Base-by-base conservation (phyloP, 768 basidiomycete genomes). In the Amanita inopinata region DNA sequence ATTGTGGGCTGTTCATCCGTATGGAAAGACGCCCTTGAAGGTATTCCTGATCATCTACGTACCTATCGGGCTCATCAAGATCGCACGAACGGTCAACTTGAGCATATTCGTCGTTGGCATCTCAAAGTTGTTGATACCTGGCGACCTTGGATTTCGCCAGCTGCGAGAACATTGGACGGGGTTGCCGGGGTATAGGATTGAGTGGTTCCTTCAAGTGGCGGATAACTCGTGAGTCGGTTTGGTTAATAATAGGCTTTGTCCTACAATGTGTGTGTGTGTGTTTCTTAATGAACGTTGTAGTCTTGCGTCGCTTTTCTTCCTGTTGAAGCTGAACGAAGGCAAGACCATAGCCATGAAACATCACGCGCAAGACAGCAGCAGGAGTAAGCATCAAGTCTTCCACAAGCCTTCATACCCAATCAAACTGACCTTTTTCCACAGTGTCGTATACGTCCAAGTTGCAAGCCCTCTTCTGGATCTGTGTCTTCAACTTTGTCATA, bases 401-500 rank as follows among this genome's bases (percentile, higher is more conserved):
- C n/a, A n/a, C n/a, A n/a, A n/a, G n/a, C n/a, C n/a, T n/a, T n/a
- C n/a, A n/a, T n/a, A n/a, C n/a, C n/a, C n/a, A n/a, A n/a, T n/a
- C n/a, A n/a, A n/a, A n/a, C n/a, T n/a, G n/a, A n/a, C n/a, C n/a
- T n/a, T n/a, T n/a, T n/a, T n/a, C n/a, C n/a, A n/a, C n/a, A n/a
- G n/a, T n/a, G n/a, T n/a, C n/a, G n/a, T n/a, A n/a, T n/a, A n/a
- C n/a, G n/a, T n/a, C n/a, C n/a, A n/a, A 9, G 12, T 38, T n/a
- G 43, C 42, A 50, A 17, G 43, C 49, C 1, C 31, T 59, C 12
- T 58, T 60, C 46, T 60, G 55, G 51, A 56, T 60, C 17, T 44
- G 53, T 0, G 42, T 50, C 5, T 57, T 55, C 14, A 59, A 53
- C 30, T 60, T 59, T 27, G 53, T 57, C 28, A 57, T 60, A 38